A percentile compares a stretch with the other conserved stretches of the same genome.
Evolutionary conservation across 192 early-diverging fungal species (phyloP).

Genomic region (Entrophospora sp.): DNA sequence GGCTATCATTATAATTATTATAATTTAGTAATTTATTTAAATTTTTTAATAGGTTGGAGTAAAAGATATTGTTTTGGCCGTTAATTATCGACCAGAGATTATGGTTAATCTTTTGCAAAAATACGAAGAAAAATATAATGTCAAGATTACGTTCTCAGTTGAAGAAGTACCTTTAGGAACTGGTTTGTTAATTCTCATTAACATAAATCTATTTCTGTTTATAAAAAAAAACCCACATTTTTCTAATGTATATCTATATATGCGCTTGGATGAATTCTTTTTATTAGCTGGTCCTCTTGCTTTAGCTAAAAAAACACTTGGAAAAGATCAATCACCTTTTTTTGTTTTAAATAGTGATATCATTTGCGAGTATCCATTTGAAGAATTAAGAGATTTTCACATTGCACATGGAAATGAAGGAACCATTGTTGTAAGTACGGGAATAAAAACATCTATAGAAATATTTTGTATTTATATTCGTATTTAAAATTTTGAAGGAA

Average conservation of each 20-base stretch:
- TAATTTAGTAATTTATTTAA: slow-evolving; percentile 15
- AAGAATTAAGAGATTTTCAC: slow-evolving; percentile 83
- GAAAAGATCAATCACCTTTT: slow-evolving; percentile 87
- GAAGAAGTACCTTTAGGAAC: slow-evolving; percentile 97
- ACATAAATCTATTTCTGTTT: too few species aligned
- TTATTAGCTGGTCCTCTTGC: slow-evolving; percentile 85
- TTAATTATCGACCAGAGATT: slow-evolving; percentile 97
- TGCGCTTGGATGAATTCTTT: too few species aligned
- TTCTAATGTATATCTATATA: too few species aligned
- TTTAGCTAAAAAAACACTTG: slow-evolving; percentile 82
- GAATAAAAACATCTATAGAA: too few species aligned
- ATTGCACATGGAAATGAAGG: slow-evolving; percentile 84
- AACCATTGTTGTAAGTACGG: slow-evolving; percentile 73
- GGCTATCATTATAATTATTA: neutral
- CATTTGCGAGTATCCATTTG: slow-evolving; percentile 97
- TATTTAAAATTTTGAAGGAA: too few species aligned
- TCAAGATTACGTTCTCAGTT: slow-evolving; percentile 92
- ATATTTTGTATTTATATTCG: too few species aligned
- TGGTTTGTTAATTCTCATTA: too few species aligned
- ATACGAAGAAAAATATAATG: slow-evolving; percentile 84
- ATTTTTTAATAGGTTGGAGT: slow-evolving; percentile 91
- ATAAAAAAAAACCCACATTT: too few species aligned
- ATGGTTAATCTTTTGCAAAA: slow-evolving; percentile 90
- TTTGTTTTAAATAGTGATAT: slow-evolving; percentile 99
- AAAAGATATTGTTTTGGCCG: slow-evolving; percentile 93